Evolutionary conservation across 176 grass and related monocot species (phyloP).

Genomic region (Poa annua): DNA sequence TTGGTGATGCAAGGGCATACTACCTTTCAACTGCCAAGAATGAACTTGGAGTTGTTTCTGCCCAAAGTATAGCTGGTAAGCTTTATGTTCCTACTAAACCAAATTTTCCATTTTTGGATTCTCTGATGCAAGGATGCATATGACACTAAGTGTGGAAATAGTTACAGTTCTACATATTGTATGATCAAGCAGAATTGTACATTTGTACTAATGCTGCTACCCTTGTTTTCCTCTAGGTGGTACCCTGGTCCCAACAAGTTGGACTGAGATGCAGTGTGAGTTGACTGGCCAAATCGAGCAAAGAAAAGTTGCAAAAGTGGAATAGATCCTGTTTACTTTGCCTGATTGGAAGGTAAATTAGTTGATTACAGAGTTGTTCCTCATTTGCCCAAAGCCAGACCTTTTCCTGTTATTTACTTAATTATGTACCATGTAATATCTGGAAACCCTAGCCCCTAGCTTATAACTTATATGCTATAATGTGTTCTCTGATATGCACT

Average conservation of each 20-base stretch:
- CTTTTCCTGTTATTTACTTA: background rate
- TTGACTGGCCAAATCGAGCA: slow-evolving; percentile 88
- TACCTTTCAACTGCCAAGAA: slow-evolving; percentile 96
- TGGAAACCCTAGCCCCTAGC: background rate
- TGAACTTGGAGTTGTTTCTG: slow-evolving; percentile 93
- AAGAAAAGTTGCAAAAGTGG: slow-evolving; percentile 86
- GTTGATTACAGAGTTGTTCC: background rate
- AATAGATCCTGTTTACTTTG: slow-evolving; percentile 52
- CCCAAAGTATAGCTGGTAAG: slow-evolving; percentile 89
- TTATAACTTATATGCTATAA: background rate
- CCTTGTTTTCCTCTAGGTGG: slow-evolving; percentile 61
- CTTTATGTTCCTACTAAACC: background rate
- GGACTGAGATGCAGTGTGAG: slow-evolving; percentile 97
- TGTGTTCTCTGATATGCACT: background rate
- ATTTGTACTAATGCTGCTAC: slow-evolving; percentile 16
- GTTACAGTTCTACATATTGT: background rate
- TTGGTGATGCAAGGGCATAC: slow-evolving; percentile 97
- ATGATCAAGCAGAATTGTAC: background rate
- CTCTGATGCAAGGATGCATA: background rate
- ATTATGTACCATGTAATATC: background rate
- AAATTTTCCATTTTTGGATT: background rate
- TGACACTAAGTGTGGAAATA: background rate
- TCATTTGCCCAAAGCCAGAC: background rate
- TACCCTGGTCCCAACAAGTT: slow-evolving; percentile 75
- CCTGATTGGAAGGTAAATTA: background rate